These are phyloP conservation scores for Chlamydomonas sp. DNA, from an alignment of 139 green algal genomes.

Conservation along the genomic window DNA sequence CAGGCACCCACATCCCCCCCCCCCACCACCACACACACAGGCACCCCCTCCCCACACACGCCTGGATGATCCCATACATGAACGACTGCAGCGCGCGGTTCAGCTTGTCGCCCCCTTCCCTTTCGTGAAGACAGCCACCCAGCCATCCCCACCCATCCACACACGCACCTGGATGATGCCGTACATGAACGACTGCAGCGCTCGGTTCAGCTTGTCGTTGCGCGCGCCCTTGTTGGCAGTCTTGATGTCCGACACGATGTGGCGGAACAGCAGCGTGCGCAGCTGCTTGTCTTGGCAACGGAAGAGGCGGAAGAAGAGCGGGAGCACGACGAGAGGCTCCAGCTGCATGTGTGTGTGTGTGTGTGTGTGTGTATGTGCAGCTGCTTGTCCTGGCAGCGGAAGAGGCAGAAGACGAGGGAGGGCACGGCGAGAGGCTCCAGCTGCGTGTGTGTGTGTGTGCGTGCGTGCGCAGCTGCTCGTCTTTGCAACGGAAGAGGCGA, in stretches of 20 bases:
- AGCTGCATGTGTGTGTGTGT: no score
- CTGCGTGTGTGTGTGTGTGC: no score
- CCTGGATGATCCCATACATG: slow-evolving; percentile 64
- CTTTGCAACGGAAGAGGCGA: no score
- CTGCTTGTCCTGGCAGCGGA: no score
- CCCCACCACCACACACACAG: no score
- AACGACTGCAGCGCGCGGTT: slow-evolving; percentile 82
- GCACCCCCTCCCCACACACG: no score
- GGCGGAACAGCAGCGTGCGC: slow-evolving; percentile 72
- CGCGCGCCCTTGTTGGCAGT: slow-evolving; percentile 68
- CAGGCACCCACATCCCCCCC: no score
- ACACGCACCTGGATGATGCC: no score
- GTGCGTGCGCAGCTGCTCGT: no score
- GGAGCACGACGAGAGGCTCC: slow-evolving; percentile 63
- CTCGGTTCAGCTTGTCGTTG: slow-evolving; percentile 80
- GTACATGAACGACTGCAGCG: slow-evolving; percentile 78
- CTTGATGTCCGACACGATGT: slow-evolving; percentile 93
- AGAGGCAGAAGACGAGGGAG: slow-evolving; percentile 91
- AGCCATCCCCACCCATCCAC: no score
- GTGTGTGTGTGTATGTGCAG: no score
- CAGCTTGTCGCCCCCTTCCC: slow-evolving; percentile 72
- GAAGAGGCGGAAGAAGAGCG: slow-evolving; percentile 93
- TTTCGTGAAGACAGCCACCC: no score
- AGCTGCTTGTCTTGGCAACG: slow-evolving; percentile 84
- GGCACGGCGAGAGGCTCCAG: slow-evolving; percentile 63